These are phyloP conservation scores for Coniferiporia weirii DNA, from an alignment of 1,284 basidiomycete genomes.

Conservation along the genomic window DNA sequence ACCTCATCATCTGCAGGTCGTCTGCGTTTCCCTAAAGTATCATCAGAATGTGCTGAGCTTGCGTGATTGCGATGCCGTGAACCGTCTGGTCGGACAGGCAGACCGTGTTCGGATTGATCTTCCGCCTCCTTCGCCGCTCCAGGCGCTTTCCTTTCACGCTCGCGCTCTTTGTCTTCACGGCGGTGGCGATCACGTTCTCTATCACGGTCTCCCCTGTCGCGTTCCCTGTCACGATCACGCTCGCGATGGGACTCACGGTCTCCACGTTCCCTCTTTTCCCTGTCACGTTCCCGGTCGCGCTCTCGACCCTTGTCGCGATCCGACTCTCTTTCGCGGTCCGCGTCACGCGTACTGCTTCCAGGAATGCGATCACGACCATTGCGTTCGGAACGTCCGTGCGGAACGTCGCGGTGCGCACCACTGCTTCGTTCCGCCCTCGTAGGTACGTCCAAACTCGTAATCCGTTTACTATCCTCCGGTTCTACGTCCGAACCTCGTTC, in stretches of 20 bases:
- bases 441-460: slow-evolving; percentile 5
- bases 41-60: slow-evolving; percentile 31
- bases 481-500: slow-evolving; percentile 25
- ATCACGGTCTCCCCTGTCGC: slow-evolving; percentile 36
- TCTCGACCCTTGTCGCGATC: slow-evolving; percentile 33
- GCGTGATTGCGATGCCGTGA: slow-evolving; percentile 43
- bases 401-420: slow-evolving; percentile 12
- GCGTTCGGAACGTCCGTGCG: slow-evolving; percentile 14
- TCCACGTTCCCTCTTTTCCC: slow-evolving; percentile 31
- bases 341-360: slow-evolving; percentile 26
- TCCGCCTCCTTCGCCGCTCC: slow-evolving; percentile 23
- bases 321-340: slow-evolving; percentile 39
- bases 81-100: slow-evolving; percentile 54
- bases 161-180: slow-evolving; percentile 25
- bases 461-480: slow-evolving; percentile 14
- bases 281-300: slow-evolving; percentile 34
- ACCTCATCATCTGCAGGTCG: slow-evolving; percentile 66
- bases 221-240: slow-evolving; percentile 36
- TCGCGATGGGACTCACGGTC: slow-evolving; percentile 32
- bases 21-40: slow-evolving; percentile 63
- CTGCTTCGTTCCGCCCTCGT: slow-evolving; percentile 18
- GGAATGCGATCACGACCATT: slow-evolving; percentile 18
- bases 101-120: slow-evolving; percentile 42
- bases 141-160: slow-evolving; percentile 36
- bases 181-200: slow-evolving; percentile 38